Base-by-base conservation (phyloP, 176 grass and related monocot genomes). In the Thinopyrum elongatum region DNA sequence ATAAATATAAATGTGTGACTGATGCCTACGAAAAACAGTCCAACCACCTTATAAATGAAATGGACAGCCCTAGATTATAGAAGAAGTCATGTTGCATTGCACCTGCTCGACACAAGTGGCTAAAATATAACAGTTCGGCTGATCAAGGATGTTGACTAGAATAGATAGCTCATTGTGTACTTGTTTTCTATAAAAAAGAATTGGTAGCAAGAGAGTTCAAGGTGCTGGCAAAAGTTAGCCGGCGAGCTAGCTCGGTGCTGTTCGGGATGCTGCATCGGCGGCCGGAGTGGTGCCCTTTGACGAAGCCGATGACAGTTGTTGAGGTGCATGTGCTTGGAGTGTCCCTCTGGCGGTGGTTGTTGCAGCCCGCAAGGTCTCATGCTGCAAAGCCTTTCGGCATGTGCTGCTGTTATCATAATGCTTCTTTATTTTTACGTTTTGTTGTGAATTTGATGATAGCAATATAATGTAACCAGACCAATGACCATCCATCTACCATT, bases 61-160 rank as follows among this genome's bases (percentile, higher is more conserved):
- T 6, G 38, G 0, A 39, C 8, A 39, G 8, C 38, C 38, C 7
- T 39, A 5, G 38, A 5, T 5, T 5, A 39, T 39, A 39, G 38
- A 80, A 34, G 39, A 81, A 15, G 28, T 82, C 46, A 13, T 8
- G 29, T 7, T 26, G 21, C 63, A 34, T 4, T n/a, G 22, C 51
- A 36, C 49, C 74, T 84, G 55, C 66, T 65, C 10, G 27, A 29
- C 7, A 72, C 82, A 80, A 80, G 77, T 84, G 87, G 55, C 75
- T 33, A 51, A 36, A 67, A 84, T 79, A 28, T 79, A 30, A n/a
- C 55, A 55, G 41, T 60, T 29, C 74, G 11, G 29, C 6, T 73
- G 67, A 82, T 55, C 68, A 55, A 79, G 51, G 53, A 16, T 6
- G 16, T 22, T 65, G 23, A 58, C 53, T 17, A 33, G 5, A 74